Percentiles rank a stretch among this genome's conserved stretches.
phyloP scores from a whole-genome alignment of 2,329 filamentous ascomycete genomes.

The Colletotrichum spaethianum region DNA sequence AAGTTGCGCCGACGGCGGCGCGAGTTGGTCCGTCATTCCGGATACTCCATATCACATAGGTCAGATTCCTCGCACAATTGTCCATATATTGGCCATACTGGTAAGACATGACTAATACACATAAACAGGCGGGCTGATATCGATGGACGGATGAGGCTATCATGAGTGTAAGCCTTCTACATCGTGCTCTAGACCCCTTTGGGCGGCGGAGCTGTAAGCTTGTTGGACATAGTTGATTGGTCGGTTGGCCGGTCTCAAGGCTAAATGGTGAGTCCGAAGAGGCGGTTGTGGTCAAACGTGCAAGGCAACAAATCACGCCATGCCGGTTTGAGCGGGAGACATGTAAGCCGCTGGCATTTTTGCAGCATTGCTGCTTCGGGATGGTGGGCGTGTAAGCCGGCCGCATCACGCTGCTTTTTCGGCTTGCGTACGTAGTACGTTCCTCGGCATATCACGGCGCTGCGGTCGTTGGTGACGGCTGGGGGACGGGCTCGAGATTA shows the following conservation, averaged over 20 bases:
- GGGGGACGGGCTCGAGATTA: background rate
- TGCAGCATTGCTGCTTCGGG: background rate
- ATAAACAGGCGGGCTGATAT: too few relatives aligned
- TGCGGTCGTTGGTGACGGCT: background rate
- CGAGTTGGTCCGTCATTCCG: background rate
- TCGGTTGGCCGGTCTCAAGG: background rate
- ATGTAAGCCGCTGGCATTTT: constrained; percentile 11
- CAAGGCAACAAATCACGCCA: background rate
- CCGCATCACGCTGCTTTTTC: background rate
- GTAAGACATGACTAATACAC: background rate
- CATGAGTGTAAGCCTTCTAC: constrained; percentile 28
- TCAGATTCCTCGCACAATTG: rapidly evolving
- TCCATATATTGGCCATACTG: background rate
- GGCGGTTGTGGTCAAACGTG: too few relatives aligned
- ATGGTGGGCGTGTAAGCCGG: background rate
- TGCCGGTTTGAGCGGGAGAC: constrained; percentile 4
- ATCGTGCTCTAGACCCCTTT: constrained; percentile 10
- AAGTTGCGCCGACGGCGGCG: constrained; percentile 10
- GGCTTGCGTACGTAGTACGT: background rate
- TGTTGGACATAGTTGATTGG: background rate
- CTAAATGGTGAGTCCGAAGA: background rate
- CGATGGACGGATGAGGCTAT: constrained; percentile 29
- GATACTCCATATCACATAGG: background rate
- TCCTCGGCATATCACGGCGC: background rate
- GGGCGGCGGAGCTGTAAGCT: constrained; percentile 18